Conservation (phyloP, 2,329 filamentous ascomycete genomes). For the Ophiostoma sp. region DNA sequence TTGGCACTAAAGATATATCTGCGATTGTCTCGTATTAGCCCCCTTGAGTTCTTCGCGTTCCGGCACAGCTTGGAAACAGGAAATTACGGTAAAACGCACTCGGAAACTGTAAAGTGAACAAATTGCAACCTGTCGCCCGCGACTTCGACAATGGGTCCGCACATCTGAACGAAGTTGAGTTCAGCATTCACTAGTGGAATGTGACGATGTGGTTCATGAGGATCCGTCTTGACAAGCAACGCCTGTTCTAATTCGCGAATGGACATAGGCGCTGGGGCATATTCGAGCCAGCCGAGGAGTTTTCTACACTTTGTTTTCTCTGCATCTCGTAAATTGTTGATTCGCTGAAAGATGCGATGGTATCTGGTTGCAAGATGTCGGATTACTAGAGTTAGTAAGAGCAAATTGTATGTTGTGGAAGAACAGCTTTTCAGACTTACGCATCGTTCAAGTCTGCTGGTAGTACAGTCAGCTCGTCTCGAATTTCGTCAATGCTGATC, state of each 20-base stretch:
- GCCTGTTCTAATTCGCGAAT: background rate
- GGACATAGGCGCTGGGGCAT: background rate
- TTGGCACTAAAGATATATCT: conserved; percentile 1
- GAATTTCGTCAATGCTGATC: background rate
- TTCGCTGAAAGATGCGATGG: conserved; percentile 7
- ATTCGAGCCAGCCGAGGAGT: conserved; percentile 6
- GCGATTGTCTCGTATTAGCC: conserved; percentile 2
- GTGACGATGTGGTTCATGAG: background rate
- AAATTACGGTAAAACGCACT: background rate
- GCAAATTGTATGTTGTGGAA: background rate
- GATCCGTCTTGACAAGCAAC: background rate
- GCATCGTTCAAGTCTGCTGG: conserved; percentile 4
- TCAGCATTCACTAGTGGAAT: background rate
- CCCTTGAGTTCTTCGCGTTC: background rate
- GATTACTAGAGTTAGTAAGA: background rate
- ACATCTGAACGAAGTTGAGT: conserved; percentile 8
- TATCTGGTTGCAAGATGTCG: conserved; percentile 2
- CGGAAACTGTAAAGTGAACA: conserved; percentile 10
- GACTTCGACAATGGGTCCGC: conserved; percentile 12
- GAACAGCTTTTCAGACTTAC: background rate
- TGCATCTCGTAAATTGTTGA: background rate
- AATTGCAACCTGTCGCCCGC: conserved; percentile 14
- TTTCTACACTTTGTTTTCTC: background rate
- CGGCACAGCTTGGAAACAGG: background rate
- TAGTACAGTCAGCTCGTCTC: background rate